Evolutionary conservation across 371 early-diverging fungal genomes (phyloP).

Genomic region (Actinomortierella wolfii): DNA sequence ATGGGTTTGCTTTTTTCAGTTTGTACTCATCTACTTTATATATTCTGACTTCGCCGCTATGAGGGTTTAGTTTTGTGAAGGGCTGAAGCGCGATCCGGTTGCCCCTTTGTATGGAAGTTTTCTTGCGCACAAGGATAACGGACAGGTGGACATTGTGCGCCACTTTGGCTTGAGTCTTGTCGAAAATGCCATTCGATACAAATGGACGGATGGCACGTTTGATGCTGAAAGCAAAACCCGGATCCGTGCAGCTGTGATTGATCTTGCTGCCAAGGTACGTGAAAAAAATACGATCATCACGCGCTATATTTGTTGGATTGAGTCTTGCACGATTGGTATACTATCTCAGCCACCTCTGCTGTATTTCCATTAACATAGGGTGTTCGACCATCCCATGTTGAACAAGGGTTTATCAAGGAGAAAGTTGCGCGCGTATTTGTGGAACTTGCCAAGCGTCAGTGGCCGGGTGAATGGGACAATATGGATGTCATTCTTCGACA

Average conservation of each 20-base stretch:
- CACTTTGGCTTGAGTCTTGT: constrained; percentile 59
- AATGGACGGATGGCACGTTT: constrained; percentile 49
- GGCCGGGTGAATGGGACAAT: constrained; percentile 60
- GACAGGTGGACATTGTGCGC: constrained; percentile 43
- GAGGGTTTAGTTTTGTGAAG: constrained; percentile 47
- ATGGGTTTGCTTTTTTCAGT: not conserved
- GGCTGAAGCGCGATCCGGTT: constrained; percentile 39
- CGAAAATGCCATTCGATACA: constrained; percentile 51
- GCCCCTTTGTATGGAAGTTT: constrained; percentile 50
- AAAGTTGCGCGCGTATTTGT: constrained; percentile 55
- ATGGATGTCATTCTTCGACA: constrained; percentile 50
- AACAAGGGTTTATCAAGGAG: constrained; percentile 50
- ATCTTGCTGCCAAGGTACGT: constrained; percentile 47
- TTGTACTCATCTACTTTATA: not conserved
- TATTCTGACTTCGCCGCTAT: not conserved
- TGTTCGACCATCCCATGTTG: constrained; percentile 12
- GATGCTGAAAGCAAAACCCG: constrained; percentile 22
- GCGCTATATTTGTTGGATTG: not conserved
- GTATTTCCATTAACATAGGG: constrained; percentile 14
- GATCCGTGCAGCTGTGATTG: constrained; percentile 39
- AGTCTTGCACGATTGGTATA: not conserved
- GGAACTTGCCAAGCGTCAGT: constrained; percentile 59
- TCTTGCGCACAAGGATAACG: constrained; percentile 51
- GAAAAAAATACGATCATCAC: not conserved
- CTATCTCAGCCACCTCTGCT: not conserved